Percentiles rank a stretch among this genome's conserved stretches.
Conservation (phyloP, 2,329 filamentous ascomycete genomes). For the Alternaria ethzedia region DNA sequence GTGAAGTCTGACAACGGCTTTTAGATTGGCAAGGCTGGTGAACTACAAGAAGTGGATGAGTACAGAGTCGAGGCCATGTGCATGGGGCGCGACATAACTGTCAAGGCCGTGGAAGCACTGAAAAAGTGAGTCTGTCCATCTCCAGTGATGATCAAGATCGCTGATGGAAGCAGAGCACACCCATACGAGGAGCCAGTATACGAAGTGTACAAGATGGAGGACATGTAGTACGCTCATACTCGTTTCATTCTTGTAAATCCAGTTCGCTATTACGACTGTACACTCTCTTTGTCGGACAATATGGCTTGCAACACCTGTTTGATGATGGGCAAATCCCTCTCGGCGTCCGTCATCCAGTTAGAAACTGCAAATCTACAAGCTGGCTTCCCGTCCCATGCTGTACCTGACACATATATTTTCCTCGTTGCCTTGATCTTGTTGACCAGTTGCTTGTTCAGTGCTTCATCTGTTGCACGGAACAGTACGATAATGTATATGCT, state of each 20-base stretch:
- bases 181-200: constrained; percentile 56
- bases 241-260: not conserved
- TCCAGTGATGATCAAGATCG: not conserved
- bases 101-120: constrained; percentile 66
- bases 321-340: constrained; percentile 71
- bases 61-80: constrained; percentile 68
- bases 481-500: constrained; percentile 74
- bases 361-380: constrained; percentile 85
- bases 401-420: constrained; percentile 83
- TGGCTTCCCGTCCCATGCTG: constrained; percentile 73
- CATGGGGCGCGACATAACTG: constrained; percentile 63
- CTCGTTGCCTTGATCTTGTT: constrained; percentile 74
- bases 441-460: constrained; percentile 71
- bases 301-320: constrained; percentile 64
- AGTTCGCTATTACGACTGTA: not conserved
- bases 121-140: constrained; percentile 57
- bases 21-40: constrained; percentile 63
- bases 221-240: constrained; percentile 39
- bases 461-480: constrained; percentile 73
- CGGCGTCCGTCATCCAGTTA: constrained; percentile 79
- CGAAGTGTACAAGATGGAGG: constrained; percentile 55
- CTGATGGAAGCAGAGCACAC: constrained; percentile 45
- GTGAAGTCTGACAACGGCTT: not conserved
- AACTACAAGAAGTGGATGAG: constrained; percentile 66
- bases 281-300: not conserved